phyloP scores from a whole-genome alignment of 192 early-diverging fungal species.

The Gamsiella multidivaricata region DNA sequence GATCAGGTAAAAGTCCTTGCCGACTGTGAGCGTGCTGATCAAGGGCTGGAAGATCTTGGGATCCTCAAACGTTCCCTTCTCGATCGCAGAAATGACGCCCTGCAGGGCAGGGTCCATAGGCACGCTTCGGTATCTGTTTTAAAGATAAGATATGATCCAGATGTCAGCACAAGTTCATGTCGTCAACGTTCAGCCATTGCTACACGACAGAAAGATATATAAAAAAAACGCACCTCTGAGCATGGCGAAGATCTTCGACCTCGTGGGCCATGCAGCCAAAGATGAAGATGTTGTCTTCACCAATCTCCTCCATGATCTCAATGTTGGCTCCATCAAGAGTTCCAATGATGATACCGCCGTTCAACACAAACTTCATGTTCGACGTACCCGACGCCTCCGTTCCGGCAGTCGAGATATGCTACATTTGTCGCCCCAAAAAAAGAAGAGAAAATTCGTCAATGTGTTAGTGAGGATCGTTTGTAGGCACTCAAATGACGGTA shows the following conservation, averaged over 20 bases:
- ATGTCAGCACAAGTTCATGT: background rate
- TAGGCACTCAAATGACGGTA: too few relatives aligned
- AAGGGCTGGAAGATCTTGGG: constrained; percentile 80
- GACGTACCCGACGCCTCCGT: constrained; percentile 99
- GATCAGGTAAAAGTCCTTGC: constrained; percentile 90
- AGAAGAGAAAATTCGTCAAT: too few relatives aligned
- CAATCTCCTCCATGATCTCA: constrained; percentile 97
- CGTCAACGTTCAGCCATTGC: background rate
- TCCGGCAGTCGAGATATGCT: constrained; percentile 98
- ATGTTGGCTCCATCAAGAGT: constrained; percentile 99
- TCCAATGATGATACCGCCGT: constrained; percentile 97
- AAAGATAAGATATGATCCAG: background rate
- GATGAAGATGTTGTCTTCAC: constrained; percentile 97
- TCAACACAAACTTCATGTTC: constrained; percentile 99
- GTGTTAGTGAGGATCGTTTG: too few relatives aligned
- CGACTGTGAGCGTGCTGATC: constrained; percentile 81
- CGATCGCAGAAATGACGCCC: constrained; percentile 83
- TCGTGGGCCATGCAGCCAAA: constrained; percentile 93
- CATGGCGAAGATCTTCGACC: constrained; percentile 95
- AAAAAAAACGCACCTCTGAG: constrained; percentile 67
- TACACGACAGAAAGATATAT: background rate
- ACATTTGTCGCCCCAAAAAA: too few relatives aligned
- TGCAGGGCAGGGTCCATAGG: constrained; percentile 84
- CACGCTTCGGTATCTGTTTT: constrained; percentile 72
- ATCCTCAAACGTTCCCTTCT: constrained; percentile 85